A percentile compares a stretch with the other conserved stretches of the same genome.
phyloP scores from a whole-genome alignment of 1,139 yeast genomes.

The Blastobotrys raffinosifermentans region DNA sequence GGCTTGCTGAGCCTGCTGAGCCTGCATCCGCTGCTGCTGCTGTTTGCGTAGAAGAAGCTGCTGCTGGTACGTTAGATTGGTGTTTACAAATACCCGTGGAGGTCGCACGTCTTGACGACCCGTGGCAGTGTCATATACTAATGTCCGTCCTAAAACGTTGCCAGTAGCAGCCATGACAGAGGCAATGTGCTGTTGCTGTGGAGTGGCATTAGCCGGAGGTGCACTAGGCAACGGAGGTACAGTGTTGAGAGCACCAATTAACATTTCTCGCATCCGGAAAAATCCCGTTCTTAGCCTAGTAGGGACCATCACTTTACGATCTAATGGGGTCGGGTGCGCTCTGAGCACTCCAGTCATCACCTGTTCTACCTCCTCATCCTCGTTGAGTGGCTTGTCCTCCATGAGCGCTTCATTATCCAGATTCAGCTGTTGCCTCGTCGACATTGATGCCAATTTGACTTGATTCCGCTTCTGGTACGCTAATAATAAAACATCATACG shows the following conservation, averaged over 20 bases:
- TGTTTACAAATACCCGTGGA: slow-evolving; percentile 26
- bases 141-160: slow-evolving; percentile 31
- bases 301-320: slow-evolving; percentile 66
- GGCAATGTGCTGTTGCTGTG: slow-evolving; percentile 16
- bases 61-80: slow-evolving; percentile 16
- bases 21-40: slow-evolving; percentile 21
- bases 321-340: slow-evolving; percentile 75
- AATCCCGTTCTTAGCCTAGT: slow-evolving; percentile 62
- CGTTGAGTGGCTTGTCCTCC: slow-evolving; percentile 35
- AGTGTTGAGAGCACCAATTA: slow-evolving; percentile 29
- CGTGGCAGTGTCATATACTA: slow-evolving; percentile 28
- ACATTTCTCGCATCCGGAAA: slow-evolving; percentile 57
- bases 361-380: slow-evolving; percentile 88
- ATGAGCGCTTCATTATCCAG: slow-evolving; percentile 25
- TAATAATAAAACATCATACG: slow-evolving; percentile 81
- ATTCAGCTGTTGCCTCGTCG: slow-evolving; percentile 30
- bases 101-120: slow-evolving; percentile 30
- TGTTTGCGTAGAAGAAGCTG: slow-evolving; percentile 16
- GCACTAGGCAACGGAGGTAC: slow-evolving; percentile 21
- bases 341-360: slow-evolving; percentile 81
- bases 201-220: slow-evolving; percentile 4
- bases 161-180: slow-evolving; percentile 32
- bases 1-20: slow-evolving; percentile 18
- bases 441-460: slow-evolving; percentile 52
- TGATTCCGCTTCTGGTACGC: slow-evolving; percentile 91